Percentiles rank a stretch among this genome's conserved stretches.
These are phyloP conservation scores for Hymenoscyphus albidus DNA, from an alignment of 2,329 filamentous ascomycete species.

Conservation along the genomic window DNA sequence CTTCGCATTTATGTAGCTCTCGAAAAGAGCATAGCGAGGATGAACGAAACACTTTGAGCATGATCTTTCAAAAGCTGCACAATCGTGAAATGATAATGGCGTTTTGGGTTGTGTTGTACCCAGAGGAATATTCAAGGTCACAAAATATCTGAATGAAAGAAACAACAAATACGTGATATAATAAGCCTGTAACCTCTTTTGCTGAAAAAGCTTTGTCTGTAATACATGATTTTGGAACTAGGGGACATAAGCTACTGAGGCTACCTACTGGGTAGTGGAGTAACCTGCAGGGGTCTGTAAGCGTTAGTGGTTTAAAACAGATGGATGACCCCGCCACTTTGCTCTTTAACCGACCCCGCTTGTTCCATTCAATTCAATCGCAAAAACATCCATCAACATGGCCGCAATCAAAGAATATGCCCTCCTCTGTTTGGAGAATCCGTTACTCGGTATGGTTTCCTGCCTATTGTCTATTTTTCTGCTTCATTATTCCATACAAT, in stretches of 20 bases:
- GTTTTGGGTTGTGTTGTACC: slow-evolving; percentile 2
- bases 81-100: neutral
- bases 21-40: slow-evolving; percentile 34
- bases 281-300: neutral
- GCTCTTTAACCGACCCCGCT: neutral
- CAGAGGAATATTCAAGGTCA: neutral
- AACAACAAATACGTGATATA: neutral
- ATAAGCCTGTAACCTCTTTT: neutral
- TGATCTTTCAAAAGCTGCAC: slow-evolving; percentile 1
- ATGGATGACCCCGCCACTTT: slow-evolving; percentile 6
- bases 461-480: neutral
- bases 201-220: neutral
- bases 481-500: neutral
- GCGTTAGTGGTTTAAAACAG: neutral
- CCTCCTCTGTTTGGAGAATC: slow-evolving; percentile 94
- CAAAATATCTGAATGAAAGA: neutral
- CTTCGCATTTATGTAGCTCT: slow-evolving; percentile 36
- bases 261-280: neutral
- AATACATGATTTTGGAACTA: neutral
- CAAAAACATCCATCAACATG: slow-evolving; percentile 50
- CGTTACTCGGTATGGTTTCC: slow-evolving; percentile 70
- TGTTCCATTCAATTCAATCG: neutral
- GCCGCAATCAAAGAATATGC: slow-evolving; percentile 73
- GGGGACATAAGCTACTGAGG: neutral
- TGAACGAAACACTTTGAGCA: slow-evolving; percentile 31